A percentile compares a stretch with the other conserved stretches of the same genome.
These are phyloP conservation scores for Podospora tetraspora DNA, from an alignment of 495 filamentous ascomycete species.

Conservation along the genomic window DNA sequence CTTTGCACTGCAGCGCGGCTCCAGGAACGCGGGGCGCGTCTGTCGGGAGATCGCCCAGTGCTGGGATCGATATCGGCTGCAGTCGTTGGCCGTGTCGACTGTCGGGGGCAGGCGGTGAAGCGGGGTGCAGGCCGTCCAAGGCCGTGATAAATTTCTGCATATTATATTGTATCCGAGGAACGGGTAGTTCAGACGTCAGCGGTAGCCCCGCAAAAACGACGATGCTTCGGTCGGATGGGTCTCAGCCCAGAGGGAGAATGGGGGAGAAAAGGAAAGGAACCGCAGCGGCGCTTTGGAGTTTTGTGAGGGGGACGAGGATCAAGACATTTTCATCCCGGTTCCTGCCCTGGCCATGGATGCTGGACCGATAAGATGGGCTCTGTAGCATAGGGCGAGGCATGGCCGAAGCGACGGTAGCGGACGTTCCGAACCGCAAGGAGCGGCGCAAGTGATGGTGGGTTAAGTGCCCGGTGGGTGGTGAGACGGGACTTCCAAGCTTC, in stretches of 20 bases:
- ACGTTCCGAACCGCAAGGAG: conserved; percentile 18
- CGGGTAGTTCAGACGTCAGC: neutral
- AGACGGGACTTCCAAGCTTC: conserved; percentile 1
- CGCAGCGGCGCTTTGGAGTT: neutral
- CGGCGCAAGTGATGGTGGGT: neutral
- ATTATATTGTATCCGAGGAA: neutral
- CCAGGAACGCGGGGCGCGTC: conserved; percentile 5
- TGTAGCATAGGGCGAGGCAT: neutral
- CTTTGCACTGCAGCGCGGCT: conserved; percentile 9
- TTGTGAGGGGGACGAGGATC: neutral
- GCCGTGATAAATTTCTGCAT: neutral
- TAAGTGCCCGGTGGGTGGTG: no score
- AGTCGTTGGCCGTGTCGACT: neutral
- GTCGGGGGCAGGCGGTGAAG: neutral
- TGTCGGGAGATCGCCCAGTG: conserved; percentile 4
- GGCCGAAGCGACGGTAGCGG: conserved; percentile 18
- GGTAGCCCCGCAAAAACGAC: no score
- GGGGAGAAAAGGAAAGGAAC: neutral
- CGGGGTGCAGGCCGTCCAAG: neutral
- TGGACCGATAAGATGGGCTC: conserved; percentile 5
- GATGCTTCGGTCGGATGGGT: neutral
- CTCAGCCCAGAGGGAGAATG: neutral
- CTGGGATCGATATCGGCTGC: neutral
- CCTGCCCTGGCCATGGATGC: no score
- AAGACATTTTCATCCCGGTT: neutral